These are phyloP conservation scores for Xanthoceras sorbifolium DNA, from an alignment of 345 rosid genomes.

Conservation along the genomic window DNA sequence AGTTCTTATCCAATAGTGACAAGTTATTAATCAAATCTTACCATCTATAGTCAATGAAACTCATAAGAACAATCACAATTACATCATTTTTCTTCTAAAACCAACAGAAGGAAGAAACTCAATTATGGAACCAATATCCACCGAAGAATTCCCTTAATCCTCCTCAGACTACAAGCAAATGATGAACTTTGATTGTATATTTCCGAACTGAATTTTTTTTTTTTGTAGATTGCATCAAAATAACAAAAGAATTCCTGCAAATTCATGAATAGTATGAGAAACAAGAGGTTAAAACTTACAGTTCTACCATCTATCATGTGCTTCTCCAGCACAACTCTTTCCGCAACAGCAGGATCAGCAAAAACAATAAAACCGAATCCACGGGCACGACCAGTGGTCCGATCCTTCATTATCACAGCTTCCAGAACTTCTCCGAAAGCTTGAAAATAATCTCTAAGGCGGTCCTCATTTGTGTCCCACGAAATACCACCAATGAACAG, in stretches of 20 bases:
- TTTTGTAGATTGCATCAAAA: slow-evolving; percentile 2
- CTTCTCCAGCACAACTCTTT: slow-evolving; percentile 71
- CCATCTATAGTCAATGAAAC: slow-evolving; percentile 11
- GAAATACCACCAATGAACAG: slow-evolving; percentile 94
- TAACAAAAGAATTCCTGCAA: slow-evolving; percentile 13
- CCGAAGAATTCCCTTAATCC: background rate
- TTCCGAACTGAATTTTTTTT: background rate
- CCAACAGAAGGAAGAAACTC: background rate
- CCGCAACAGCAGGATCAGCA: slow-evolving; percentile 77
- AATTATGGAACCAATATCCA: background rate
- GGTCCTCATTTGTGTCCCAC: slow-evolving; percentile 92
- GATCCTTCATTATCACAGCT: slow-evolving; percentile 93
- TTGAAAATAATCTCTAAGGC: slow-evolving; percentile 79
- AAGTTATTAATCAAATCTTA: slow-evolving; percentile 13
- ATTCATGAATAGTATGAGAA: slow-evolving; percentile 6
- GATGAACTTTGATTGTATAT: background rate
- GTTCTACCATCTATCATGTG: slow-evolving; percentile 83
- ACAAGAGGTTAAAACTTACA: slow-evolving; percentile 48
- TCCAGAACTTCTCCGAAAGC: slow-evolving; percentile 78
- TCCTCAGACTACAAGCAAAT: background rate
- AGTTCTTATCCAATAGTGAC: slow-evolving; percentile 19
- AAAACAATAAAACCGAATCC: slow-evolving; percentile 93
- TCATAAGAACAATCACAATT: slow-evolving; percentile 1
- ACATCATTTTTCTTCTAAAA: background rate
- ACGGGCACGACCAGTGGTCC: slow-evolving; percentile 92